A percentile compares a stretch with the other conserved stretches of the same genome.
These are phyloP conservation scores for Gracilaria domingensis DNA, from an alignment of 23 red algal genomes.

Conservation along the genomic window DNA sequence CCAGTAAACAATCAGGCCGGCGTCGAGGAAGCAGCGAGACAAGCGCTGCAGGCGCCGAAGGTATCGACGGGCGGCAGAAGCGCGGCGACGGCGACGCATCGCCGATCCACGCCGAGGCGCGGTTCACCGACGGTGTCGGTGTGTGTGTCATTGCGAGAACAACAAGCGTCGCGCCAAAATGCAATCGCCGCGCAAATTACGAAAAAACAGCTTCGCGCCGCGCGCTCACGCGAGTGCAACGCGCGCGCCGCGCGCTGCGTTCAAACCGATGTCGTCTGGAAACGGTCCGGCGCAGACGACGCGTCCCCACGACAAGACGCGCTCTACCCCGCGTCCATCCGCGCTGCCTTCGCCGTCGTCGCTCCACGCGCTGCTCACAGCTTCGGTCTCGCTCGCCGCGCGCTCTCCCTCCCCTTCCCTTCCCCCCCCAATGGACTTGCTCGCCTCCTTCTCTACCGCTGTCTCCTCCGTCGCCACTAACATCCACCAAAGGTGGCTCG, in stretches of 20 bases:
- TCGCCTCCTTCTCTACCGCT: background rate
- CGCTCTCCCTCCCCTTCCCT: background rate
- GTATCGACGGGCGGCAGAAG: too few species aligned
- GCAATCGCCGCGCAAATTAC: background rate
- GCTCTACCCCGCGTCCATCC: background rate
- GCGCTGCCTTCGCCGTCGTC: too few species aligned
- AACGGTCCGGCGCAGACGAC: background rate
- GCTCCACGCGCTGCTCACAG: too few species aligned
- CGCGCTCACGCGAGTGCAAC: background rate
- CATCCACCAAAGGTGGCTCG: background rate
- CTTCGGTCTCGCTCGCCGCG: too few species aligned
- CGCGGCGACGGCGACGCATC: background rate
- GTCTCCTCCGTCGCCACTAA: background rate
- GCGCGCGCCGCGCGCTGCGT: background rate
- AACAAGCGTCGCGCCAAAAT: slow-evolving; percentile 20
- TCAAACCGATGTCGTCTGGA: background rate
- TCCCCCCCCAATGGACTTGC: slow-evolving; percentile 7
- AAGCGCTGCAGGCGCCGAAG: too few species aligned
- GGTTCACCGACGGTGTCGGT: background rate
- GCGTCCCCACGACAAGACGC: background rate
- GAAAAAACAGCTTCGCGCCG: background rate
- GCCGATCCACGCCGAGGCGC: background rate
- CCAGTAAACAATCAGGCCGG: too few species aligned
- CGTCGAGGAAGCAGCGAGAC: too few species aligned
- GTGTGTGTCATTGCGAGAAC: background rate